phyloP scores from a whole-genome alignment of 116 monocot species.

The Iris pallida region DNA sequence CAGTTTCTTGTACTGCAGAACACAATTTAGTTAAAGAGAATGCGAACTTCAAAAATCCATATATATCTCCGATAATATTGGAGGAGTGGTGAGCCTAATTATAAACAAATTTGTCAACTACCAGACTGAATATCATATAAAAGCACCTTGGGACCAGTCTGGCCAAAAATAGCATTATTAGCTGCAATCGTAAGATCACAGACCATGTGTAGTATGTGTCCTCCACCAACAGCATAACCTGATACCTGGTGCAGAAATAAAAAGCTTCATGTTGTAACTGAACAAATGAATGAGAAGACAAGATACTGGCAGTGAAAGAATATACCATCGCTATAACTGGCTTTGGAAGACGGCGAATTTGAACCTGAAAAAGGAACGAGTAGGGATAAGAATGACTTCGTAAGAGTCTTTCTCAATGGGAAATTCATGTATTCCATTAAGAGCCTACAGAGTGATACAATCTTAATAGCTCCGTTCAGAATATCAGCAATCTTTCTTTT shows the following conservation, averaged over 20 bases:
- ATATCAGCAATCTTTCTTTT: too few relatives aligned
- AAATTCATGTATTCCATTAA: too few relatives aligned
- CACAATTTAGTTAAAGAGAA: too few relatives aligned
- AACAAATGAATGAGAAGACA: background rate
- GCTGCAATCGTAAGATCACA: slow-evolving; percentile 96
- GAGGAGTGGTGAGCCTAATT: too few relatives aligned
- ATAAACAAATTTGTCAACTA: too few relatives aligned
- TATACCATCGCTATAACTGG: slow-evolving; percentile 97
- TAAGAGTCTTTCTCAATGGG: too few relatives aligned
- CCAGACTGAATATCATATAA: background rate
- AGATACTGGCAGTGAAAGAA: background rate
- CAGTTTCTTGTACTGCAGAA: too few relatives aligned
- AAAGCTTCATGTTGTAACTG: background rate
- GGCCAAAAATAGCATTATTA: slow-evolving; percentile 95
- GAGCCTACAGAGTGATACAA: too few relatives aligned
- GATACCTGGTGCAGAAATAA: slow-evolving; percentile 52
- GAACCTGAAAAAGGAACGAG: slow-evolving; percentile 40
- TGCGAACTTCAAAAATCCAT: too few relatives aligned
- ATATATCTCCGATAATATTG: too few relatives aligned
- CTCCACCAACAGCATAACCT: slow-evolving; percentile 94
- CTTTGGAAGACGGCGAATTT: slow-evolving; percentile 89
- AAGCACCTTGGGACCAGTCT: slow-evolving; percentile 91
- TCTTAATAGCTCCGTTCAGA: too few relatives aligned
- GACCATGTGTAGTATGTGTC: slow-evolving; percentile 86
- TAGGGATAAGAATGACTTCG: background rate